Evolutionary conservation across 371 early-diverging fungal species (phyloP), one percentile per base, ranked within the genome.

Genomic region (Lichtheimia corymbifera): DNA sequence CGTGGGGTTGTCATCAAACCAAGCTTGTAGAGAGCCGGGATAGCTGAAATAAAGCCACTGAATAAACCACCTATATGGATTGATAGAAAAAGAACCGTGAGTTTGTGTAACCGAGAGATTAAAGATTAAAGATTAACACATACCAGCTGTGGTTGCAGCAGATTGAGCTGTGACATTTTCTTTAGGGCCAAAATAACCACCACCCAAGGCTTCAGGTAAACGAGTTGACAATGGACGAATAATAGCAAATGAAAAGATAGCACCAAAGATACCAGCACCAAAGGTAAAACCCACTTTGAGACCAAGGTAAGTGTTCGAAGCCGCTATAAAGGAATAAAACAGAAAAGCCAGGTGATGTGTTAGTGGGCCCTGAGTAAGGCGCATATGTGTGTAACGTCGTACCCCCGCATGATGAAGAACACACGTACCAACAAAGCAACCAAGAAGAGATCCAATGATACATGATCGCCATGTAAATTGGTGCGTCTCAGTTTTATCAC

Each of bases 221-320:
- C 72, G 28, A 13, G 56, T 61, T 18, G 86, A 80, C 0, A 90
- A 25, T 9, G 86, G 86, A 58, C 85, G 86, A 44, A 90, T 58
- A 55, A 87, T 79, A 40, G 83, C 84, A 71, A 87, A 90, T 17
- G 87, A 86, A 53, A 88, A 79, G 58, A 88, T 87, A 55, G 89
- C 82, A 40, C 88, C 91, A 66, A 88, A 85, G 15, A 90, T 70
- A 4, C 87, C 82, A 4, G 89, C 90, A 60, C 88, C 88, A 68
- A 91, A 91, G 9, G 86, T 79, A 84, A 88, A 88, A 35, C 90
- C 89, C 47, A 85, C 81, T 65, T 85, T 89, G 20, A 91, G 71
- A 62, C 91, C 91, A 20, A 89, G 80, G 56, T 89, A 91, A 63
- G 87, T 76, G 71, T 91, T 91, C 59, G 86, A 86, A 30, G 91